These are phyloP conservation scores for Amanita rimosa DNA, from an alignment of 768 basidiomycete species.

Conservation along the genomic window DNA sequence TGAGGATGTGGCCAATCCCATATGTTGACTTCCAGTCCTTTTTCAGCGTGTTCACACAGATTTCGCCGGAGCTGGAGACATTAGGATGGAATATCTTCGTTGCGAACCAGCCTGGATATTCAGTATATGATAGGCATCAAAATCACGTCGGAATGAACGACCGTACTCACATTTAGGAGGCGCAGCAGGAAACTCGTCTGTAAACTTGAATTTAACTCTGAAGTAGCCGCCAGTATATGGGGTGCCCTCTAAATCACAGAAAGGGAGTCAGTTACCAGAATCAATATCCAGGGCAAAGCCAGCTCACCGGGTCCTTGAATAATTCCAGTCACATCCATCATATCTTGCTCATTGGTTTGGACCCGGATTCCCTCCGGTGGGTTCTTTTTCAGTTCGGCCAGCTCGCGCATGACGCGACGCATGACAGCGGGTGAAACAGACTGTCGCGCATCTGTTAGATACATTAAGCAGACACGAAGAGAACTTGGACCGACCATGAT, in stretches of 20 bases:
- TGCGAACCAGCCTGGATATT: slow-evolving; percentile 73
- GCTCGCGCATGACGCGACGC: slow-evolving; percentile 83
- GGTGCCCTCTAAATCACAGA: slow-evolving; percentile 34
- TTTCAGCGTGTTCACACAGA: slow-evolving; percentile 95
- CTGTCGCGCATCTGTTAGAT: slow-evolving; percentile 12
- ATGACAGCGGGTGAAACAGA: slow-evolving; percentile 45
- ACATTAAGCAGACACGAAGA: not conserved
- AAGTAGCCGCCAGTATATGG: slow-evolving; percentile 62
- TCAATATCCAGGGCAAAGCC: slow-evolving; percentile 1
- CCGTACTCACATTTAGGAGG: slow-evolving; percentile 79
- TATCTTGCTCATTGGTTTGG: slow-evolving; percentile 76
- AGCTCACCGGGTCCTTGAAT: slow-evolving; percentile 82
- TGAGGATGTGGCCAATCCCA: slow-evolving; percentile 84
- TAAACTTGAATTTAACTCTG: slow-evolving; percentile 78
- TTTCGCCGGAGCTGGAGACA: slow-evolving; percentile 81
- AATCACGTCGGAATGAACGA: not conserved
- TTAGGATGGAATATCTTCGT: slow-evolving; percentile 99
- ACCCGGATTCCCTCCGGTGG: slow-evolving; percentile 93
- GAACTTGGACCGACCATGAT: not conserved
- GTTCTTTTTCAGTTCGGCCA: slow-evolving; percentile 64
- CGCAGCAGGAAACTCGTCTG: slow-evolving; percentile 85
- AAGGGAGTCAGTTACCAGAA: slow-evolving; percentile 16
- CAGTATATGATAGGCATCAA: slow-evolving; percentile 7
- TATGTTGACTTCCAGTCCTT: slow-evolving; percentile 94
- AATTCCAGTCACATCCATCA: slow-evolving; percentile 78